These are phyloP conservation scores for Tephrocybe rancida DNA, from an alignment of 768 basidiomycete species.

Conservation along the genomic window DNA sequence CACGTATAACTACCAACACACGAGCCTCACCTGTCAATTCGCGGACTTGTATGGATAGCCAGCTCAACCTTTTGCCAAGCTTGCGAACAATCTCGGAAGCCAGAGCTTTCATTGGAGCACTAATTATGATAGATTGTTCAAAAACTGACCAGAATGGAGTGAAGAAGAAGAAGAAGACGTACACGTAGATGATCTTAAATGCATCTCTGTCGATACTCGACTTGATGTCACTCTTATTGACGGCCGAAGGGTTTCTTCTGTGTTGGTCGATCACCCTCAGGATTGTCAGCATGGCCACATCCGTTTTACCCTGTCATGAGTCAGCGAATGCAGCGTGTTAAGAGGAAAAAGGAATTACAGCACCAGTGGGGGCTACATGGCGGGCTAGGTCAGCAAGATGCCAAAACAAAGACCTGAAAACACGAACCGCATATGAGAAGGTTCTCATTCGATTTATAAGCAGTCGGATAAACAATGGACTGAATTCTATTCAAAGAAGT, in stretches of 20 bases:
- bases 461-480: constrained; percentile 91
- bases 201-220: constrained; percentile 63
- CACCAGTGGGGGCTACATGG: constrained; percentile 91
- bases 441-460: constrained; percentile 95
- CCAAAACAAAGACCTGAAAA: constrained; percentile 2
- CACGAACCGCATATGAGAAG: constrained; percentile 85
- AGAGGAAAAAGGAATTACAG: constrained; percentile 58
- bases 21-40: constrained; percentile 78
- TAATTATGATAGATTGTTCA: constrained; percentile 28
- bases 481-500: constrained; percentile 89
- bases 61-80: constrained; percentile 83
- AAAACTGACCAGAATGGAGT: background rate
- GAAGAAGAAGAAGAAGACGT: constrained; percentile 29
- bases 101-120: constrained; percentile 98
- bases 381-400: constrained; percentile 3
- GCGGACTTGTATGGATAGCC: constrained; percentile 84
- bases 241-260: constrained; percentile 24
- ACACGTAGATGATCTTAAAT: constrained; percentile 99
- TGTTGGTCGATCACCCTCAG: constrained; percentile 87
- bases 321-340: constrained; percentile 10
- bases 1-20: background rate
- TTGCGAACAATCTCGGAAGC: constrained; percentile 96
- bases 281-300: constrained; percentile 93
- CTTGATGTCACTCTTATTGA: constrained; percentile 11
- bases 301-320: constrained; percentile 88